Evolutionary conservation across 176 grass and related monocot species (phyloP).

Genomic region (Juncus effusus): DNA sequence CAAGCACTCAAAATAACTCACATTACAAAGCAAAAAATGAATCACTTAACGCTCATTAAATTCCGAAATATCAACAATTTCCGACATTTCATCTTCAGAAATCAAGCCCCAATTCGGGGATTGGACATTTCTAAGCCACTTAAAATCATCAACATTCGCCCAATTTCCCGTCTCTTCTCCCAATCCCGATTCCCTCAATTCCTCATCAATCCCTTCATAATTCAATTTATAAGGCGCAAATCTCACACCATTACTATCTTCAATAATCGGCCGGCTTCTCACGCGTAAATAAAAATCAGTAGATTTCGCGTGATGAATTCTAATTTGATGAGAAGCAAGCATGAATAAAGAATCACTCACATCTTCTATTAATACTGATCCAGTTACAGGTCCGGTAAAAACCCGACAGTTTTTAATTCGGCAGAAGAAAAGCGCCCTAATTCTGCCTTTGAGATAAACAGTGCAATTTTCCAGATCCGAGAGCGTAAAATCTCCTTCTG

Average conservation of each 20-base stretch:
- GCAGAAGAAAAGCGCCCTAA: conserved; percentile 63
- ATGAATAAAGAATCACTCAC: conserved; percentile 53
- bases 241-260: conserved; percentile 67
- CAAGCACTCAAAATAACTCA: too few relatives aligned
- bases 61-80: conserved; percentile 46
- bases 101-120: conserved; percentile 83
- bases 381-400: conserved; percentile 60
- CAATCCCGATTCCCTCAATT: conserved; percentile 58
- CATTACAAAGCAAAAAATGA: too few relatives aligned
- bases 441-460: conserved; percentile 66
- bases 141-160: conserved; percentile 88
- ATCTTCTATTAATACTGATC: conserved; percentile 79
- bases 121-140: conserved; percentile 81
- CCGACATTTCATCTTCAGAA: conserved; percentile 51
- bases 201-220: conserved; percentile 61
- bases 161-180: conserved; percentile 72
- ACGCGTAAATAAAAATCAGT: conserved; percentile 83
- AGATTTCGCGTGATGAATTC: conserved; percentile 57
- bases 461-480: conserved; percentile 59
- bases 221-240: conserved; percentile 65
- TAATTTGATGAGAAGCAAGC: conserved; percentile 83
- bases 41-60: conserved; percentile 8
- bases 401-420: conserved; percentile 56
- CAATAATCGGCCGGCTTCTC: conserved; percentile 83
- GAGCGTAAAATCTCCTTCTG: conserved; percentile 76